A percentile compares a stretch with the other conserved stretches of the same genome.
phyloP scores from a whole-genome alignment of 345 rosid genomes.

The Aethionema arabicum region DNA sequence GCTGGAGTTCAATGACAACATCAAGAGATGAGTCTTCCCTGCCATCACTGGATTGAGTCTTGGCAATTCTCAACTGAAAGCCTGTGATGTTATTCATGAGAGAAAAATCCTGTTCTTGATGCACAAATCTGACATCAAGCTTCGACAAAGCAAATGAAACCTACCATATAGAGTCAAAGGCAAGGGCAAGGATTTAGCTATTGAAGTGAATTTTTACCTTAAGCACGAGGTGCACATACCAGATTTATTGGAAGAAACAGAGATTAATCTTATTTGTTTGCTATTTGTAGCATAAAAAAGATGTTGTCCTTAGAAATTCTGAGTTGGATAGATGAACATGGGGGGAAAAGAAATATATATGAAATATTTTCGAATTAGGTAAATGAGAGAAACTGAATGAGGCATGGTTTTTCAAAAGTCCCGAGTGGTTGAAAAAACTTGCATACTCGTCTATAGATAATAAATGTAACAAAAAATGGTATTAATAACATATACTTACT shows the following conservation, averaged over 20 bases:
- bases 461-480: background rate
- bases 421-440: too few relatives aligned
- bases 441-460: background rate
- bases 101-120: constrained; percentile 60
- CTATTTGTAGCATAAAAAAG: background rate
- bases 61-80: constrained; percentile 60
- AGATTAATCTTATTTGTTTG: constrained; percentile 1
- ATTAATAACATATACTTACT: background rate
- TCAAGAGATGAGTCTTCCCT: constrained; percentile 83
- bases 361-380: background rate
- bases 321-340: background rate
- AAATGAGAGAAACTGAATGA: too few relatives aligned
- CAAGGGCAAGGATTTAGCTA: constrained; percentile 19
- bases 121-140: constrained; percentile 72
- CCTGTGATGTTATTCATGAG: constrained; percentile 78
- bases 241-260: background rate
- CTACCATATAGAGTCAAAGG: constrained; percentile 45
- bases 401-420: too few relatives aligned
- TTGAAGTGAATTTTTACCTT: background rate
- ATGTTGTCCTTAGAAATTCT: background rate
- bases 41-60: constrained; percentile 60
- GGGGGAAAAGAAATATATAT: background rate
- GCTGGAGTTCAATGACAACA: constrained; percentile 66
- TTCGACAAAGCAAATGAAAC: constrained; percentile 70
- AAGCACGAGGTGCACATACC: constrained; percentile 4